These are phyloP conservation scores for Paraglomus occultum DNA, from an alignment of 192 early-diverging fungal species.

Conservation along the genomic window DNA sequence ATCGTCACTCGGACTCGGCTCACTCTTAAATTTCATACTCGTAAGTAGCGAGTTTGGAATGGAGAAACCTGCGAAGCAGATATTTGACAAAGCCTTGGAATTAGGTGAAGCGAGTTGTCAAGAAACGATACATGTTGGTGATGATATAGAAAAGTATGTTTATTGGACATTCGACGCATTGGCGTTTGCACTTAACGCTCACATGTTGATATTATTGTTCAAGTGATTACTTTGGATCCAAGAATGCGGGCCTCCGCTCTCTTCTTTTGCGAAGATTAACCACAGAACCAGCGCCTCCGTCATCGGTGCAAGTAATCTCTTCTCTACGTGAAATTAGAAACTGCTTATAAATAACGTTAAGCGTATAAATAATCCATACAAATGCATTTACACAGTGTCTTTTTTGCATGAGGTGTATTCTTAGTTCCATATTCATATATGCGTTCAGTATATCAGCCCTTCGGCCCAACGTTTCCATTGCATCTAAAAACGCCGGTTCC, in stretches of 20 bases:
- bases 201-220: neutral
- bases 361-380: too few species aligned
- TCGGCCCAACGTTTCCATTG: too few species aligned
- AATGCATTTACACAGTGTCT: too few species aligned
- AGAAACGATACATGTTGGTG: slow-evolving; percentile 61
- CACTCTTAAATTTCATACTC: slow-evolving; percentile 60
- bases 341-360: too few species aligned
- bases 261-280: slow-evolving; percentile 5
- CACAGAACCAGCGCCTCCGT: too few species aligned
- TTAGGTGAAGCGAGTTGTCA: slow-evolving; percentile 31
- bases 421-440: too few species aligned
- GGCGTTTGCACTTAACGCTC: too few species aligned
- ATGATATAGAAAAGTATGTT: slow-evolving; percentile 46
- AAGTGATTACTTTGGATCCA: slow-evolving; percentile 27
- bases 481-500: too few species aligned
- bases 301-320: too few species aligned
- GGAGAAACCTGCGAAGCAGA: slow-evolving; percentile 53
- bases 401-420: too few species aligned
- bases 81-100: slow-evolving; percentile 53
- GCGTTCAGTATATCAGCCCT: too few species aligned
- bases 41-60: slow-evolving; percentile 48
- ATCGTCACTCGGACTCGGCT: slow-evolving; percentile 37
- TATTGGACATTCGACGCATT: neutral
- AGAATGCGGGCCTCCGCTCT: slow-evolving; percentile 10
- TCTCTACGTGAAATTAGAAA: too few species aligned